These are phyloP conservation scores for Lachnellula subtilissima DNA, from an alignment of 2,329 filamentous ascomycete species.

Conservation along the genomic window DNA sequence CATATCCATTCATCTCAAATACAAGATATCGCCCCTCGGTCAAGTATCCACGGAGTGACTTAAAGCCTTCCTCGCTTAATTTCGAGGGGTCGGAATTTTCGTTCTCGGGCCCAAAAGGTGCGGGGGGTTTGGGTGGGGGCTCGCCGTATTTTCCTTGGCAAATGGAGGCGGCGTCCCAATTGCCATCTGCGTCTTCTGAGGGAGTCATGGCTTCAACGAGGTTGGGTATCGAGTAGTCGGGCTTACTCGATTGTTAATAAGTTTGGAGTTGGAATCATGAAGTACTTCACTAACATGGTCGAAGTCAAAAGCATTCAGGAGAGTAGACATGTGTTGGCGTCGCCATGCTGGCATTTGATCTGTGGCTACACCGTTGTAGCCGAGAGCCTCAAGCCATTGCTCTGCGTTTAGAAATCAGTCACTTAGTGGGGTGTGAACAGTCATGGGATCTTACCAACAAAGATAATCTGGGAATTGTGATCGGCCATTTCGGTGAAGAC, in stretches of 20 bases:
- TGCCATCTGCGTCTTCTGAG: constrained; percentile 36
- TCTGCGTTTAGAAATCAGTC: constrained; percentile 21
- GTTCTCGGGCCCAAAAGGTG: constrained; percentile 42
- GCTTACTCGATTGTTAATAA: constrained; percentile 17
- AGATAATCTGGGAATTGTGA: constrained; percentile 51
- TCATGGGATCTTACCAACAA: constrained; percentile 34
- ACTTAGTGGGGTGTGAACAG: not conserved
- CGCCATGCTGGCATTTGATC: constrained; percentile 42
- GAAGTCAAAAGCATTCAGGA: constrained; percentile 44
- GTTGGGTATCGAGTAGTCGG: constrained; percentile 43
- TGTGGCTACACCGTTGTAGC: constrained; percentile 32
- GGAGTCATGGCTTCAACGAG: constrained; percentile 41
- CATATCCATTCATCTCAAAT: constrained; percentile 42
- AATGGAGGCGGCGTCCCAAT: constrained; percentile 42
- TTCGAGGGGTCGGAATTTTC: constrained; percentile 31
- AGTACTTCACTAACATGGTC: constrained; percentile 7
- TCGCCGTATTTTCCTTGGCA: constrained; percentile 37
- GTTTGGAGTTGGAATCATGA: not conserved
- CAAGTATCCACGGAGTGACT: constrained; percentile 44
- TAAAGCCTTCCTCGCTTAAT: constrained; percentile 47
- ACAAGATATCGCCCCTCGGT: constrained; percentile 50
- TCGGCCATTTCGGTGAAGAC: constrained; percentile 51
- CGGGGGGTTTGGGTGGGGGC: constrained; percentile 33
- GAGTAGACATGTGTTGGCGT: constrained; percentile 42
- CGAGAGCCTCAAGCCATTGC: constrained; percentile 41